phyloP scores from a whole-genome alignment of 331 rosid genomes.

The Malus hybrid region DNA sequence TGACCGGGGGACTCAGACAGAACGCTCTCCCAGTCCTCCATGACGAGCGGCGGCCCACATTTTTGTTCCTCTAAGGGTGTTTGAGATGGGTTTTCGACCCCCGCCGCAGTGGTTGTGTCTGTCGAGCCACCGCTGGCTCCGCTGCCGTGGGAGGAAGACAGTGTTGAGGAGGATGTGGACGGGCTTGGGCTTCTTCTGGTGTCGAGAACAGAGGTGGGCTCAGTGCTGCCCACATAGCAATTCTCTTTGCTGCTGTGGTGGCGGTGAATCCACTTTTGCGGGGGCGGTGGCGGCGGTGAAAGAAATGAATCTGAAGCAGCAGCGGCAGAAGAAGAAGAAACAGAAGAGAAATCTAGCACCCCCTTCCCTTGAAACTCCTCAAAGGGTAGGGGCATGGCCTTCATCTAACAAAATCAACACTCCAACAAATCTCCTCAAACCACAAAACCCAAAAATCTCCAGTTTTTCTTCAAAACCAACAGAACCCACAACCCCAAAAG shows the following conservation, averaged over 20 bases:
- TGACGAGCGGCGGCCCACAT: constrained; percentile 46
- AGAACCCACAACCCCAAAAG: constrained; percentile 21
- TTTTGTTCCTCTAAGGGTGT: constrained; percentile 36
- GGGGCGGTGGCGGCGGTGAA: background rate
- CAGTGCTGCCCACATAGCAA: constrained; percentile 88
- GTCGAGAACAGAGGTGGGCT: constrained; percentile 89
- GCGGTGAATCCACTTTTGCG: constrained; percentile 35
- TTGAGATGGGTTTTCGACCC: constrained; percentile 32
- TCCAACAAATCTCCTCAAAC: constrained; percentile 15
- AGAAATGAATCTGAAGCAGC: constrained; percentile 48
- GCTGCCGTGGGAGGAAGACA: constrained; percentile 79
- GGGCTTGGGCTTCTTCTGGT: constrained; percentile 71
- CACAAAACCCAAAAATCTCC: constrained; percentile 41
- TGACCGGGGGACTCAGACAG: constrained; percentile 70
- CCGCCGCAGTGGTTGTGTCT: constrained; percentile 24
- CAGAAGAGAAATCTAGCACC: constrained; percentile 57
- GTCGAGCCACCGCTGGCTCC: constrained; percentile 27
- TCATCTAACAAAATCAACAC: constrained; percentile 51
- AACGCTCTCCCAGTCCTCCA: constrained; percentile 82
- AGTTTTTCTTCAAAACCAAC: constrained; percentile 37
- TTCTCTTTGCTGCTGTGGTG: constrained; percentile 10
- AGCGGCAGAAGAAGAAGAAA: constrained; percentile 12
- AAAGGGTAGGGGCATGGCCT: constrained; percentile 93
- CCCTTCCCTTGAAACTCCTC: constrained; percentile 81
- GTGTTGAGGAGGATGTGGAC: constrained; percentile 74